These are phyloP conservation scores for Fagopyrum homotropicum DNA, from an alignment of 148 eudicot species.

Conservation along the genomic window DNA sequence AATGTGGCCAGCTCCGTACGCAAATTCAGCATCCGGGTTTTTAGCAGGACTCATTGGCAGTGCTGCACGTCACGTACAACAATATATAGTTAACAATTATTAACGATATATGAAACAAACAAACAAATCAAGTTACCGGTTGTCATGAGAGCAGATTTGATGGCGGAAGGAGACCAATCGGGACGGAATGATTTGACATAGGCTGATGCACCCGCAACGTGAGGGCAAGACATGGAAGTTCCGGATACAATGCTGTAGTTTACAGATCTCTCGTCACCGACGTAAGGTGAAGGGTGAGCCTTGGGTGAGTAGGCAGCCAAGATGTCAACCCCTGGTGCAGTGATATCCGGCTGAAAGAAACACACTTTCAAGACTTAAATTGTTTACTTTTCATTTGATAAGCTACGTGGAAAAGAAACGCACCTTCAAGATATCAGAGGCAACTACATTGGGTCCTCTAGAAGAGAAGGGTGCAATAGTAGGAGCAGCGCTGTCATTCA, in stretches of 20 bases:
- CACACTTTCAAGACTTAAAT: background rate
- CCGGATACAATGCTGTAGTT: conserved; percentile 39
- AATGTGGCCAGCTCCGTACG: conserved; percentile 61
- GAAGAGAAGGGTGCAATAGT: conserved; percentile 29
- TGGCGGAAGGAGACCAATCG: conserved; percentile 59
- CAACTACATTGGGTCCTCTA: conserved; percentile 27
- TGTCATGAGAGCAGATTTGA: conserved; percentile 70
- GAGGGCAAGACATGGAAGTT: conserved; percentile 73
- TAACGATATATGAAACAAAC: background rate
- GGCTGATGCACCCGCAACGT: conserved; percentile 56
- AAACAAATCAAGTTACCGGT: conserved; percentile 32
- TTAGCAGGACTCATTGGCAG: conserved; percentile 23
- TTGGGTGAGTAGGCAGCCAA: conserved; percentile 46
- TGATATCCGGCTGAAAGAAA: conserved; percentile 50
- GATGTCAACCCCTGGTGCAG: conserved; percentile 65
- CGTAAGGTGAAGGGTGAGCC: conserved; percentile 1
- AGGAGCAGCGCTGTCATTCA: conserved; percentile 26
- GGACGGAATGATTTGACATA: conserved; percentile 53
- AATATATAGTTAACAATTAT: too few relatives aligned
- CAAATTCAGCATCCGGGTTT: conserved; percentile 36
- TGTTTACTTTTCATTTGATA: background rate
- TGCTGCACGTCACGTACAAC: conserved; percentile 15
- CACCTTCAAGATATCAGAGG: conserved; percentile 29
- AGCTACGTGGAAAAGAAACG: background rate
- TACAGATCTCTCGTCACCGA: conserved; percentile 20